These are phyloP conservation scores for Suillus ampliporus DNA, from an alignment of 768 basidiomycete genomes.

Conservation along the genomic window DNA sequence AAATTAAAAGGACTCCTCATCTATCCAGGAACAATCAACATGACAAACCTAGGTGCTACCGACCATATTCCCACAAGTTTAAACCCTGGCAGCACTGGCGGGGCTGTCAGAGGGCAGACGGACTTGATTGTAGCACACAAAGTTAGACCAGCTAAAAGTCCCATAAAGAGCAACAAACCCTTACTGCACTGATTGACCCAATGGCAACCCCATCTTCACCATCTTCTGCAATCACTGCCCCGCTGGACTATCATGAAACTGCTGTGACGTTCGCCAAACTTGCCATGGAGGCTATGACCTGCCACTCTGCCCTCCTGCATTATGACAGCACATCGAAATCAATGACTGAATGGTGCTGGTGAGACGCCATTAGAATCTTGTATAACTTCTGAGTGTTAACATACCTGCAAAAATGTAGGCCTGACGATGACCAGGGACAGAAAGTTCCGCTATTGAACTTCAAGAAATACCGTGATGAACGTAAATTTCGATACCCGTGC, in stretches of 20 bases:
- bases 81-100: background rate
- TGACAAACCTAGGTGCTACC: background rate
- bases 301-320: background rate
- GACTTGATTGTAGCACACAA: background rate
- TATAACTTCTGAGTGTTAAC: background rate
- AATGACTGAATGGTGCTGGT: background rate
- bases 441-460: background rate
- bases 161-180: background rate
- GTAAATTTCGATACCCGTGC: constrained; percentile 5
- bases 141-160: background rate
- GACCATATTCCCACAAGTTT: background rate
- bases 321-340: background rate
- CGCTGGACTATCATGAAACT: background rate
- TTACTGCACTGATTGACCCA: background rate
- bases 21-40: background rate
- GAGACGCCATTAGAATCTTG: background rate
- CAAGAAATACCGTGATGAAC: background rate
- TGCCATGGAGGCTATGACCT: background rate
- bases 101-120: background rate
- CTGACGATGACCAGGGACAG: background rate
- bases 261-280: background rate
- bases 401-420: background rate
- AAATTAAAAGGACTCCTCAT: background rate
- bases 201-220: background rate
- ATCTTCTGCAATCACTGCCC: background rate